Conservation (phyloP, 768 basidiomycete species). For the Chalciporus pseudorubinellus region DNA sequence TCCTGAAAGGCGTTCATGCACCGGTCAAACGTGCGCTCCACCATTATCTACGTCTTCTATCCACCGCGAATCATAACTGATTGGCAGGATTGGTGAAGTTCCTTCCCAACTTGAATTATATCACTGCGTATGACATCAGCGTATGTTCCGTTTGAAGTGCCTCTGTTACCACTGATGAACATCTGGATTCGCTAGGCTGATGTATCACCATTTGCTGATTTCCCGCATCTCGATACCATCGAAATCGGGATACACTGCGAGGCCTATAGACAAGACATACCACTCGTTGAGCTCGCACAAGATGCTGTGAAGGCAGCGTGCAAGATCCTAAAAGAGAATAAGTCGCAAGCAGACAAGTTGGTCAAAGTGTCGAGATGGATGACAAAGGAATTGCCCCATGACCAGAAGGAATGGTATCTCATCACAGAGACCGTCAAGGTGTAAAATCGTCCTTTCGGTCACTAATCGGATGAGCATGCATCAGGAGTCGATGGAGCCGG, state of each 20-base stretch:
- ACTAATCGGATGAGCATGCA: slow-evolving; percentile 2
- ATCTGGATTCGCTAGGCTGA: background rate
- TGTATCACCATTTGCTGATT: background rate
- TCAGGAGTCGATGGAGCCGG: slow-evolving; percentile 8
- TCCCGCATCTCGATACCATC: slow-evolving; percentile 4
- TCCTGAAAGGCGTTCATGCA: slow-evolving; percentile 5
- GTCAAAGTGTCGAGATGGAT: background rate
- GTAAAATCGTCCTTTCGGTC: background rate
- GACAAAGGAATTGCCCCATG: too few species aligned
- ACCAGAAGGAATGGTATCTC: background rate
- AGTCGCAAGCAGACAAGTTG: slow-evolving; percentile 3
- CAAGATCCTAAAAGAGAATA: slow-evolving; percentile 4
- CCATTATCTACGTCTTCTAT: slow-evolving; percentile 5
- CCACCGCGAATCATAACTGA: background rate
- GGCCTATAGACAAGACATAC: background rate
- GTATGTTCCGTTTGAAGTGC: background rate
- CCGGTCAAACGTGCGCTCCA: slow-evolving; percentile 1
- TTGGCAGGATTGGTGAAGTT: slow-evolving; percentile 5
- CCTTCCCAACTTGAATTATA: slow-evolving; percentile 8
- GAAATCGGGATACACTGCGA: background rate
- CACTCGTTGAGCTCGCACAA: background rate
- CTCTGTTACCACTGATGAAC: background rate
- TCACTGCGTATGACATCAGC: background rate
- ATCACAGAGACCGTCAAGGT: slow-evolving; percentile 4
- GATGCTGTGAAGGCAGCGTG: background rate